Evolutionary conservation across 768 basidiomycete genomes (phyloP), one percentile per base, ranked within the genome.

Genomic region (Pulveroboletus sp.): DNA sequence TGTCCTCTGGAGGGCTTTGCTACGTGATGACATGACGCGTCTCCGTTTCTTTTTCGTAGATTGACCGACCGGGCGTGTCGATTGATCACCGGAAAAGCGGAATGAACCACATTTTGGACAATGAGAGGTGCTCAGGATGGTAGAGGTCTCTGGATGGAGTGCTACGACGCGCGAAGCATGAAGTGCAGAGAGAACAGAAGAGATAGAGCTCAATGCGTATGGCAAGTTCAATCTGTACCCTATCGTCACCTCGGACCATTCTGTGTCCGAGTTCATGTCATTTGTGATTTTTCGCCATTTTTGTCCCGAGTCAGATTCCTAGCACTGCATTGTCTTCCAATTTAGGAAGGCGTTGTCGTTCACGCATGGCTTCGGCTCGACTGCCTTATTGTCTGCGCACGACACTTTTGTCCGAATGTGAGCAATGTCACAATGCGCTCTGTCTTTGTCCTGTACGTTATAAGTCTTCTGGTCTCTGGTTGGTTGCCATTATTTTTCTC

Each of bases 121-220:
- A 36, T 74, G 69, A 5, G 69, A 60, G 19, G 47, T 35, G 23
- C 40, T 46, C 29, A 68, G 52, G 30, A 50, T 7, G 32, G 49
- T 19, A 20, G 66, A 63, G 36, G 56, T 41, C 26, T 63, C 59
- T 54, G 68, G 55, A 37, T 64, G 63, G 41, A 70, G 52, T 7
- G 59, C 44, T 41, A 63, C 68, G 16, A 68, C 66, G 40, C 79
- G 75, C 13, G 70, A 59, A 1, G 75, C 64, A 61, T 89, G 85
- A 24, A 85, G 70, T 32, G 86, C 85, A 13, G 87, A 77, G 41
- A 89, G 77, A 29, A 71, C 41, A 9, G 82, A 75, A 3, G 84
- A 82, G 31, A 78, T 56, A 4, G 76, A 53, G 23, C 78, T 71
- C 45, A 88, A 65, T 16, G 70, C 61, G 54, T 67, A 71, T 14